Conservation (phyloP, 495 filamentous ascomycete genomes). For the Neurospora sp. region DNA sequence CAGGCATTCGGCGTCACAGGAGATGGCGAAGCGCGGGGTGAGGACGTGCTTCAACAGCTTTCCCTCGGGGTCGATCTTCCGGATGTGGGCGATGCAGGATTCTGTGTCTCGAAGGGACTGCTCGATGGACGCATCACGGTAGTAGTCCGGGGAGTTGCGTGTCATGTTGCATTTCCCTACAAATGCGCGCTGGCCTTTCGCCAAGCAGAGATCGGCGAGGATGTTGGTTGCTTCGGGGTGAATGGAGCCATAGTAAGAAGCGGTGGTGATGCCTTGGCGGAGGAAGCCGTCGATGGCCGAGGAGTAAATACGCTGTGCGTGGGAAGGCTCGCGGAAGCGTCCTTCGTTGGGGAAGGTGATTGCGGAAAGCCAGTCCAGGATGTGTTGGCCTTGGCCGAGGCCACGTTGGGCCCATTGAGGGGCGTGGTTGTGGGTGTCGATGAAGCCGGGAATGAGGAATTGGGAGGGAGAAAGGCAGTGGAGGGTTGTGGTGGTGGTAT, state of each 20-base stretch:
- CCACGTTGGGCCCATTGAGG: conserved; percentile 55
- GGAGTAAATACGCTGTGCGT: conserved; percentile 44
- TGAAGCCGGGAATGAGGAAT: conserved; percentile 51
- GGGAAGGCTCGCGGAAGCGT: conserved; percentile 40
- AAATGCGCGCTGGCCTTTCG: conserved; percentile 50
- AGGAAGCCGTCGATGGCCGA: conserved; percentile 47
- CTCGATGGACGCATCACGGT: conserved; percentile 39
- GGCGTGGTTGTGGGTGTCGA: conserved; percentile 58
- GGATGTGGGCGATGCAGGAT: conserved; percentile 40
- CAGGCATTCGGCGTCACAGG: conserved; percentile 44
- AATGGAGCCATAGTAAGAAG: conserved; percentile 52
- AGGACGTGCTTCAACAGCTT: conserved; percentile 45
- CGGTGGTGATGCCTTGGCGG: conserved; percentile 54
- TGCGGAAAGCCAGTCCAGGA: conserved; percentile 49
- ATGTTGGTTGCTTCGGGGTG: conserved; percentile 49
- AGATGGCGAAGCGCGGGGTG: conserved; percentile 56
- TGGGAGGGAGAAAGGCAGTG: conserved; percentile 36
- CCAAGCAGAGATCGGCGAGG: conserved; percentile 47
- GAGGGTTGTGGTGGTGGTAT: conserved; percentile 3
- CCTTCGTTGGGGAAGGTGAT: conserved; percentile 57
- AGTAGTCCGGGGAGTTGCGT: conserved; percentile 49
- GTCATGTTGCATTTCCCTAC: conserved; percentile 61
- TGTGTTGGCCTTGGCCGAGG: conserved; percentile 44
- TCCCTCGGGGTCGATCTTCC: conserved; percentile 28
- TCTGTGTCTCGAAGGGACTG: conserved; percentile 43